Base-by-base conservation (phyloP, 2,329 filamentous ascomycete genomes). In the Sclerotinia borealis region DNA sequence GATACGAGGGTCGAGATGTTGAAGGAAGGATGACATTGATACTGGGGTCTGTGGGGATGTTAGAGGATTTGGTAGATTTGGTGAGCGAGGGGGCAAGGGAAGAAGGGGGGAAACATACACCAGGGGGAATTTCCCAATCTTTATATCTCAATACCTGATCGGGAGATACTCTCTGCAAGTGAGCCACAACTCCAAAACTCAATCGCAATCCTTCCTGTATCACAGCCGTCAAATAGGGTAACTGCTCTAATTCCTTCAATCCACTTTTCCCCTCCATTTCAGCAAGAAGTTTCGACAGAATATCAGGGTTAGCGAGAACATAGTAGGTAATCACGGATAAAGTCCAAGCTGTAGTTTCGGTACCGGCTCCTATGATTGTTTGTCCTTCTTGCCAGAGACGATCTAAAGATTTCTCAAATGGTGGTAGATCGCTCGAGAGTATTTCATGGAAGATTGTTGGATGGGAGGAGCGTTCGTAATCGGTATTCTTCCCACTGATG, bases 1-100 rank as follows among this genome's bases (percentile, higher is more conserved):
- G 22, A 77, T 65, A 11, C 64, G 68, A 63, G 77, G 72, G 65
- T 80, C 72, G 41, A 77, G 74, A 62, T 81, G 78, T 13, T 74
- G 71, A 10, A 78, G 72, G 3, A 72, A 70, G 2, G 74, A 69
- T 0, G 76, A 77, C 71, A 79, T 77, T 36, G 76, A 72, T 1
- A 80, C 73, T 3, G 74, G 75, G 1, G 74, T 78, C 9, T 76
- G 74, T 1, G 62, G 39, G 29, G 66, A 67, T 34, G 8, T 49
- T 39, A 48, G 56, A 3, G 11, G 19, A 10, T 19, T 19, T n/a
- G 55, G 9, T 25, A 8, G 1, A 19, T 19, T 25, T 4, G 19
- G 4, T 15, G 25, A 31, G 3, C 19, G 2, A 5, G 6, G 10
- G 19, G 3, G n/a, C 10, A 22, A 15, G 10, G 13, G 3, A 10